phyloP scores from a whole-genome alignment of 2,329 filamentous ascomycete species.

The Pestalotiopsis sp. region DNA sequence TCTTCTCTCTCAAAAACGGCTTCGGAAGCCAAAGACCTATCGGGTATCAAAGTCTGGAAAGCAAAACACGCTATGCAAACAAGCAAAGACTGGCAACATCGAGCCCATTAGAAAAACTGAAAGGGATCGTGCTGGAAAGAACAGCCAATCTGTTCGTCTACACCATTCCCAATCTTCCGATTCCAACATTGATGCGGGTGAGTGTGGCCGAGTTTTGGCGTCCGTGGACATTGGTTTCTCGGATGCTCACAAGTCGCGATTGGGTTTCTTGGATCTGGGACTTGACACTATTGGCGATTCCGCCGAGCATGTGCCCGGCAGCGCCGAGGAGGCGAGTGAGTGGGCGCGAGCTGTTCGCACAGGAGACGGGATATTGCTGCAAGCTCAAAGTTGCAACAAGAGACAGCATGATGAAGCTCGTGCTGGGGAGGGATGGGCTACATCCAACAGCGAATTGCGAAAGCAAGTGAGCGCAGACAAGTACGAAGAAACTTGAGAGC shows the following conservation, averaged over 20 bases:
- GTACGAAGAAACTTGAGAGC: not conserved
- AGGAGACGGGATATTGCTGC: conserved; percentile 6
- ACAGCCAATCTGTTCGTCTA: not conserved
- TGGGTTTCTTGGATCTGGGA: conserved; percentile 6
- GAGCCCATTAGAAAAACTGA: not conserved
- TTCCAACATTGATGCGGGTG: not conserved
- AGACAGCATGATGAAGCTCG: not conserved
- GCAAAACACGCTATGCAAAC: not conserved
- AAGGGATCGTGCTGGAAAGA: not conserved
- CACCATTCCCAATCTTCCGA: not conserved
- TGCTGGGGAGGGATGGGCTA: not conserved
- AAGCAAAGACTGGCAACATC: not conserved
- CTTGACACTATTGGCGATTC: conserved; percentile 12
- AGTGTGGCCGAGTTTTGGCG: not conserved
- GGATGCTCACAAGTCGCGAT: not conserved
- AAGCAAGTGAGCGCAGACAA: not conserved
- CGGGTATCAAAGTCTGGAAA: conserved; percentile 1
- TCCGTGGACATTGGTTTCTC: not conserved
- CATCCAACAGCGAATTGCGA: not conserved
- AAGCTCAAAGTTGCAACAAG: not conserved
- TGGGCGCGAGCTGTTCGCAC: conserved; percentile 12
- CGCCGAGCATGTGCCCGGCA: conserved; percentile 1
- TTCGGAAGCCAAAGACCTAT: not conserved
- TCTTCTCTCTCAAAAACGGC: not conserved
- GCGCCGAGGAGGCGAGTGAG: conserved; percentile 17